These are phyloP conservation scores for Gyromitra esculenta DNA, from an alignment of 2,329 filamentous ascomycete genomes.

Conservation along the genomic window DNA sequence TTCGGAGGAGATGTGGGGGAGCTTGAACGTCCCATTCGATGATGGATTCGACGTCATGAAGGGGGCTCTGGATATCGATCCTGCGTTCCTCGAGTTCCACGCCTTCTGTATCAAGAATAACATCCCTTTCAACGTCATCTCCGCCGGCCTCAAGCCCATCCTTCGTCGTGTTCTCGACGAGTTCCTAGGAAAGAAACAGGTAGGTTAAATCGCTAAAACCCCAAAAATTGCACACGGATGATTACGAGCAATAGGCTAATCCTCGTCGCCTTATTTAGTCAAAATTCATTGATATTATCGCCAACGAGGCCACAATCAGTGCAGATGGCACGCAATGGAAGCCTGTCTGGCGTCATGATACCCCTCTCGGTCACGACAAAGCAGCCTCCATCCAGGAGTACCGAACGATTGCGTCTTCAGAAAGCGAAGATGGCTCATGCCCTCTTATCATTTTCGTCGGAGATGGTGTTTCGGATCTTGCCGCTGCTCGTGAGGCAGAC, in stretches of 20 bases:
- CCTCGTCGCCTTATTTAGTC: constrained; percentile 59
- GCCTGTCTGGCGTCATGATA: constrained; percentile 74
- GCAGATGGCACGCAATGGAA: constrained; percentile 71
- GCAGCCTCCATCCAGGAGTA: constrained; percentile 72
- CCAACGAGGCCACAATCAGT: constrained; percentile 72
- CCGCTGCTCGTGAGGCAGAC: constrained; percentile 73
- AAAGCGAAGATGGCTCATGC: constrained; percentile 70
- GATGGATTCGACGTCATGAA: constrained; percentile 74
- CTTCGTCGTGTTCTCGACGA: constrained; percentile 70
- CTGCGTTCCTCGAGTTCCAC: constrained; percentile 72
- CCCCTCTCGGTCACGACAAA: constrained; percentile 73
- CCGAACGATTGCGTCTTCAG: constrained; percentile 66
- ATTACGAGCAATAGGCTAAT: constrained; percentile 16
- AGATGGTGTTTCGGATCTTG: constrained; percentile 74
- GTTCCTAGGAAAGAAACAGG: constrained; percentile 70
- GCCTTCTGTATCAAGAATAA: constrained; percentile 70
- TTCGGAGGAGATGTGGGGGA: constrained; percentile 78
- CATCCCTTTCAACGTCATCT: constrained; percentile 76
- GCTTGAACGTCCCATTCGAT: constrained; percentile 72
- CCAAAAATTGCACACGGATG: not conserved
- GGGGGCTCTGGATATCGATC: constrained; percentile 70
- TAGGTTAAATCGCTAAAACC: constrained; percentile 30
- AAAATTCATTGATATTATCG: constrained; percentile 72
- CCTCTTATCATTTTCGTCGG: constrained; percentile 76
- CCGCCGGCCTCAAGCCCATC: constrained; percentile 73